A percentile compares a stretch with the other conserved stretches of the same genome.
These are phyloP conservation scores for Oemleria cerasiformis DNA, from an alignment of 306 rosid genomes.

Conservation along the genomic window DNA sequence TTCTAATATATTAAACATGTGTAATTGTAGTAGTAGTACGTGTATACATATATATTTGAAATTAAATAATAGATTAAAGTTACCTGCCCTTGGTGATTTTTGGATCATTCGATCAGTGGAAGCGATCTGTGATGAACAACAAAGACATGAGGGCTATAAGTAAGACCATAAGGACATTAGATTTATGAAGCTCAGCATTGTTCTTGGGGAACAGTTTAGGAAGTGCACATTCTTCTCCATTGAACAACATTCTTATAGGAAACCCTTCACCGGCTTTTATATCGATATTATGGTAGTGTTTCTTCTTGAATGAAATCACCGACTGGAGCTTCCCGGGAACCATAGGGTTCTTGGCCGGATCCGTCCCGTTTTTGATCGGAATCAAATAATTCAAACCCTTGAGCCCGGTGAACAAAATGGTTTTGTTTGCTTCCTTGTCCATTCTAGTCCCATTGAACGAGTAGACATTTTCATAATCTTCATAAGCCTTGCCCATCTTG, in stretches of 20 bases:
- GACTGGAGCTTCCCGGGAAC: constrained; percentile 92
- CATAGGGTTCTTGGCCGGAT: constrained; percentile 24
- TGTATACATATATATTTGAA: not conserved
- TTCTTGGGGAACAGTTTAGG: constrained; percentile 46
- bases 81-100: constrained; percentile 10
- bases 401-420: constrained; percentile 63
- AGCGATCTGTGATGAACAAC: constrained; percentile 35
- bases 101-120: constrained; percentile 11
- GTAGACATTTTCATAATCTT: constrained; percentile 50
- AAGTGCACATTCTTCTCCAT: constrained; percentile 76
- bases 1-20: not conserved
- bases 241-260: constrained; percentile 70
- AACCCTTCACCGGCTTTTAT: constrained; percentile 53
- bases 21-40: too few species aligned
- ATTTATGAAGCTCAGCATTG: constrained; percentile 19
- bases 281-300: constrained; percentile 30
- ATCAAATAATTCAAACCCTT: constrained; percentile 56
- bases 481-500: constrained; percentile 40
- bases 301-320: constrained; percentile 62
- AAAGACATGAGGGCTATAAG: constrained; percentile 35
- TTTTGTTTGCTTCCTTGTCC: constrained; percentile 26
- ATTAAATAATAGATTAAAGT: not conserved
- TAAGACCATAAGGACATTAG: constrained; percentile 27
- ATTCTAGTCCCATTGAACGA: constrained; percentile 78
- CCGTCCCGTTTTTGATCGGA: constrained; percentile 52